Evolutionary conservation across 306 rosid genomes (phyloP).

Genomic region (Quercus engelmannii): DNA sequence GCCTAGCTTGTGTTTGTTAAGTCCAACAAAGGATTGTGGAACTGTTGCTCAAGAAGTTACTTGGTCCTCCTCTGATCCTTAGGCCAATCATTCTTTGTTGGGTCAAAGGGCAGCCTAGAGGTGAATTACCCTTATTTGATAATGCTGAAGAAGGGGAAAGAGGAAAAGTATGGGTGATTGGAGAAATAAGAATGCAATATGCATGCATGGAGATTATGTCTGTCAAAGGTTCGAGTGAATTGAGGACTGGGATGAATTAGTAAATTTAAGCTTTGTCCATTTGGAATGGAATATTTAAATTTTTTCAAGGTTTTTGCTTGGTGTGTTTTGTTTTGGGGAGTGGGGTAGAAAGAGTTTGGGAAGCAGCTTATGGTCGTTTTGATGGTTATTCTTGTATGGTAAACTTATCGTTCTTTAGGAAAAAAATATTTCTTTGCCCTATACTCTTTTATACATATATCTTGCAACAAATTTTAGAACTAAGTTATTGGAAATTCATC

Average conservation of each 20-base stretch:
- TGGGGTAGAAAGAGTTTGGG: not conserved
- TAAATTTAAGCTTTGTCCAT: not conserved
- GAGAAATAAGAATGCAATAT: not conserved
- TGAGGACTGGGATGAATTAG: not conserved
- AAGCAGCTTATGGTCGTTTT: not conserved
- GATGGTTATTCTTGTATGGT: not conserved
- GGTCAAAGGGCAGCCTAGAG: not conserved
- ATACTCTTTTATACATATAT: not conserved
- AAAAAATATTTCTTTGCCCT: not conserved
- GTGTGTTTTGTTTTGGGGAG: not conserved
- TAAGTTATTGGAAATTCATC: not conserved
- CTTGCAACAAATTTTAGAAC: not conserved
- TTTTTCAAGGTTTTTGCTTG: not conserved
- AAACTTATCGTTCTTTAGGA: not conserved
- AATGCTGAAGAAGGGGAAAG: not conserved
- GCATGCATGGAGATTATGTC: not conserved
- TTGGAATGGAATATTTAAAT: not conserved
- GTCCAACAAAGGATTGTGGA: not conserved
- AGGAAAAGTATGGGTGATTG: not conserved
- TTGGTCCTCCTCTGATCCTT: not conserved
- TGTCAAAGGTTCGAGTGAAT: not conserved
- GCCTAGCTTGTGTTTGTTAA: not conserved
- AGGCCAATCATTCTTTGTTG: not conserved
- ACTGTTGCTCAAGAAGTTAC: not conserved
- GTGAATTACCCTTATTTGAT: not conserved